Base-by-base conservation (phyloP, 331 rosid genomes). In the Stylosanthes scabra region DNA sequence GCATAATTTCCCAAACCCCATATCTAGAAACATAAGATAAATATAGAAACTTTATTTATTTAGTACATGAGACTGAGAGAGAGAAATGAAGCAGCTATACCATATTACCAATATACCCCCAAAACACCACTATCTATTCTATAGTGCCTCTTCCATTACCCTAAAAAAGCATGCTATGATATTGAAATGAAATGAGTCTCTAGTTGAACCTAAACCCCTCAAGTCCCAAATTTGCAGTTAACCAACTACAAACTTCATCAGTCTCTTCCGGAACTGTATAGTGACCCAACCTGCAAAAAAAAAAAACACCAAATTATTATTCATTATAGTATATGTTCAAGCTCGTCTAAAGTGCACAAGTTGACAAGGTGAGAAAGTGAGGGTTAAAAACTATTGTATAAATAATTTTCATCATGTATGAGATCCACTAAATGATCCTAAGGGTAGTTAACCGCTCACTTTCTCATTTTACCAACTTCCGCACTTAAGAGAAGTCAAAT, bases 211-310 rank as follows among this genome's bases (percentile, higher is more conserved):
- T 70, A 67, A 81, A 84, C 74, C 97, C 97, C 68, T 84, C 90
- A 2, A 95, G 96, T 72, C 86, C 91, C 83, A 90, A 74, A 74
- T 71, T 82, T 74, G 83, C 85, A 58, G 90, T 87, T 67, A 95
- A 83, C 99, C 99, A 95, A 51, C 76, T 77, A 78, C 97, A 90
- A 31, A 95, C 93, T 78, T 86, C 97, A 77, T 88, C 88, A 10
- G 89, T 91, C 84, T 95, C 99, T 78, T 90, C 96, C 46, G 99
- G 98, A 72, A 92, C 77, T 59, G 98, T 95, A 47, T 95, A 84
- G 78, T 95, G 99, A 20, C 99, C 99, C 71, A 92, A 78, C 84
- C 99, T 95, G 87, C 91, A 86, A 20, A 63, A 1, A 10, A 77
- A 63, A 2, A 40, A 34, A 45, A 72, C 46, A 61, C 16, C 77